phyloP scores from a whole-genome alignment of 495 filamentous ascomycete genomes.

The Xylaria curta region DNA sequence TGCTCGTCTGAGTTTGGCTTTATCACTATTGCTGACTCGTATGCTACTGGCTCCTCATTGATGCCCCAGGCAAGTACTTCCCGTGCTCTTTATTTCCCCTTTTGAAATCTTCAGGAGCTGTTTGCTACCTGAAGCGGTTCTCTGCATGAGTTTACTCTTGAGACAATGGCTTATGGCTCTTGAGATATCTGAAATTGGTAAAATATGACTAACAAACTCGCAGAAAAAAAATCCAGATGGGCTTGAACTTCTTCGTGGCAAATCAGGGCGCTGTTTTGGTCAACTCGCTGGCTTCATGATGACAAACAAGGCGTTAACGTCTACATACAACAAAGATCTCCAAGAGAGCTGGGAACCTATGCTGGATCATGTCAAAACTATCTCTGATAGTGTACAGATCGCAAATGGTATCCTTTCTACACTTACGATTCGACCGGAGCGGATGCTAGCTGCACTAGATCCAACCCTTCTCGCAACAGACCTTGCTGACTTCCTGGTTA shows the following conservation, averaged over 20 bases:
- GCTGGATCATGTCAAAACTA: constrained; percentile 86
- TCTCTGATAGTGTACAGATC: constrained; percentile 84
- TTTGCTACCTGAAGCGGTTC: constrained; percentile 10
- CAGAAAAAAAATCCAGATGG: constrained; percentile 85
- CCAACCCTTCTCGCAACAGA: constrained; percentile 77
- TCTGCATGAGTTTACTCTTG: constrained; percentile 4
- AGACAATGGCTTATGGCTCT: constrained; percentile 10
- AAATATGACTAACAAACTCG: constrained; percentile 38
- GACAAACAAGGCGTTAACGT: constrained; percentile 70
- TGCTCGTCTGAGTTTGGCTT: constrained; percentile 82
- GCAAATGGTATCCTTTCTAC: constrained; percentile 82
- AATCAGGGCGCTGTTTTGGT: constrained; percentile 83
- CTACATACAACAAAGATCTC: constrained; percentile 94
- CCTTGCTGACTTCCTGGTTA: constrained; percentile 88
- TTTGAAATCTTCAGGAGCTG: constrained; percentile 11
- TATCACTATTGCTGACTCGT: constrained; percentile 82
- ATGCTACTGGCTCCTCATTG: constrained; percentile 80
- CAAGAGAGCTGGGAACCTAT: constrained; percentile 91
- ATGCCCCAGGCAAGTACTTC: constrained; percentile 71
- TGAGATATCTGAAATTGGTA: constrained; percentile 14
- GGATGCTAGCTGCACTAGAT: constrained; percentile 79
- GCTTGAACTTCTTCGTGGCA: constrained; percentile 87
- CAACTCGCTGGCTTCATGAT: constrained; percentile 89
- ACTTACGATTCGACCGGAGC: constrained; percentile 70
- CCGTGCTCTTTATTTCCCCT: constrained; percentile 14